phyloP scores from a whole-genome alignment of 306 rosid species.

The Casuarina glauca region DNA sequence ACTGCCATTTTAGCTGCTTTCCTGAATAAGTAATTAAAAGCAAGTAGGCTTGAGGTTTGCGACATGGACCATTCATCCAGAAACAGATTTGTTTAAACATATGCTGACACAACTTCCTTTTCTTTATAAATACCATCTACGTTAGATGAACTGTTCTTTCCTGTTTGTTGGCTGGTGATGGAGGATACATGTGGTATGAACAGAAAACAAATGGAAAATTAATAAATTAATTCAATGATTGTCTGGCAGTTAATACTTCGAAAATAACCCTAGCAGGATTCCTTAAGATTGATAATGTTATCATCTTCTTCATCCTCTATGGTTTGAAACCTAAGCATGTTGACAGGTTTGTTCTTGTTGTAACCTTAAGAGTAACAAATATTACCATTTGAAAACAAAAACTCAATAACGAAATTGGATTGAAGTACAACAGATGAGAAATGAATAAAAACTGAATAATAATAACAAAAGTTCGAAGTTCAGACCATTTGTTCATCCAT shows the following conservation, averaged over 20 bases:
- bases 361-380: too few relatives aligned
- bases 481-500: constrained; percentile 45
- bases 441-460: constrained; percentile 5
- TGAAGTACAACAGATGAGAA: too few relatives aligned
- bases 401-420: neutral
- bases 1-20: neutral
- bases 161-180: neutral
- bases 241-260: too few relatives aligned
- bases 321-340: neutral
- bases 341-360: too few relatives aligned
- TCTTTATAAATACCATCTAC: neutral
- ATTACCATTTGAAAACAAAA: too few relatives aligned
- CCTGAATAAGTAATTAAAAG: neutral
- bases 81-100: too few relatives aligned
- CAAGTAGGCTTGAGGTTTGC: neutral
- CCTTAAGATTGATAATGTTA: neutral
- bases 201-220: too few relatives aligned
- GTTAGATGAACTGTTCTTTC: neutral
- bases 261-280: too few relatives aligned
- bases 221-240: too few relatives aligned
- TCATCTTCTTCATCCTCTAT: neutral
- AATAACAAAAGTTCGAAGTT: constrained; percentile 16
- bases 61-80: too few relatives aligned
- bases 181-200: neutral
- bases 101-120: too few relatives aligned